Percentiles rank a stretch among this genome's conserved stretches.
These are phyloP conservation scores for Lactarius evosmus DNA, from an alignment of 768 basidiomycete species.

Conservation along the genomic window DNA sequence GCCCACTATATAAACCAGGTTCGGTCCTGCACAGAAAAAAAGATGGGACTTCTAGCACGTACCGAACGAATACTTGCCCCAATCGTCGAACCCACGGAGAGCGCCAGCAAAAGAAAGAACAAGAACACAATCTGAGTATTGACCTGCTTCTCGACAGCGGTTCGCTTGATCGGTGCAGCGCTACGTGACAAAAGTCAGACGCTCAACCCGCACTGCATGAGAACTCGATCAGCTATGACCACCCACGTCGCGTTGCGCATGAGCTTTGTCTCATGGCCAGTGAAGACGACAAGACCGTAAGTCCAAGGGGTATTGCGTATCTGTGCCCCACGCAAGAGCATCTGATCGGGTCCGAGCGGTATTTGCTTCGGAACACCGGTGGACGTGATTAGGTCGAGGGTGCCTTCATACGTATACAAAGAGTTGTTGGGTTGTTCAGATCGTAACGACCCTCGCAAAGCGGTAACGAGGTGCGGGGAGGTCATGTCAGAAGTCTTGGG, in stretches of 20 bases:
- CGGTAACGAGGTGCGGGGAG: constrained; percentile 67
- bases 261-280: constrained; percentile 96
- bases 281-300: constrained; percentile 91
- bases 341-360: constrained; percentile 91
- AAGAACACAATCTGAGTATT: constrained; percentile 95
- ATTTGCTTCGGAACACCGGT: constrained; percentile 70
- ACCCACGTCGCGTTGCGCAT: constrained; percentile 97
- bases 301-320: constrained; percentile 95
- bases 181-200: constrained; percentile 39
- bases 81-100: constrained; percentile 89
- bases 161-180: constrained; percentile 94
- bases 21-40: neutral
- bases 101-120: constrained; percentile 79
- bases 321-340: constrained; percentile 92
- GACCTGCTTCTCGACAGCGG: constrained; percentile 93
- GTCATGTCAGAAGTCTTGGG: constrained; percentile 75
- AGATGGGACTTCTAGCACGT: constrained; percentile 31
- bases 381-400: constrained; percentile 59
- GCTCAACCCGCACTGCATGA: neutral
- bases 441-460: constrained; percentile 78
- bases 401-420: constrained; percentile 91
- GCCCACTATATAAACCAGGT: constrained; percentile 58
- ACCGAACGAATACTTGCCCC: constrained; percentile 86
- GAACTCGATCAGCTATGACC: neutral
- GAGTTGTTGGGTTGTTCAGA: constrained; percentile 98